Evolutionary conservation across 2,329 filamentous ascomycete species (phyloP), one percentile per base, ranked within the genome.

Genomic region (Trichoderma harzianum): DNA sequence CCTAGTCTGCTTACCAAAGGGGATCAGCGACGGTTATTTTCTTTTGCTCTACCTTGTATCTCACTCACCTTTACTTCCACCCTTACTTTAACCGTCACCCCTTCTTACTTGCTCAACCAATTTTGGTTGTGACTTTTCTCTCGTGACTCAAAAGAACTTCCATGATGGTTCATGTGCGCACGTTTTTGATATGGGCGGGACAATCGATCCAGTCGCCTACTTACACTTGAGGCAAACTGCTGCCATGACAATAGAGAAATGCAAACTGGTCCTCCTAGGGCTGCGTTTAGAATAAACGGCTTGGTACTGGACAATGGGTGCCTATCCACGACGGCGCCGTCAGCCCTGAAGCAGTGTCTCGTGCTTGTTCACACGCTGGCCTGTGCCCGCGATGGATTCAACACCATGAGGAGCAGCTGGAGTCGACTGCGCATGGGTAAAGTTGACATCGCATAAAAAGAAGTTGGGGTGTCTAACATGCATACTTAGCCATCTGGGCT

Each of bases 401-500:
- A 47, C 66, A 60, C 55, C 28, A 69, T 51, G 55, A 47, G 65
- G 26, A 69, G 55, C 14, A 36, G 34, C 66, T 53, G 57, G 39
- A n/a, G 36, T 53, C 55, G 43, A 24, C 66, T 69, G 55, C 30
- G 57, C 39, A 69, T 53, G 39, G 55, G 14, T 21, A 36, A 61
- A 62, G 66, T 30, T 69, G 28, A 57, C 39, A 62, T 30, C 34
- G 6, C 66, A 32, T 53, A n/a, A 34, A 36, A 62, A 58, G n/a
- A 53, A 61, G 53, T 2, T 68, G 7, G 53, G 21, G 39, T 39
- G 28, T 62, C 66, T 51, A 69, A 69, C 66, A 53, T 62, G 66
- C 66, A 69, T 69, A n/a, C 26, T 57, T 62, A 51, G 57, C 66
- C 66, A 34, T 62, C 28, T 62, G 21, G 66, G 57, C 66, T 61